These are phyloP conservation scores for Buddleja alternifolia DNA, from an alignment of 257 asterid species.

Conservation along the genomic window DNA sequence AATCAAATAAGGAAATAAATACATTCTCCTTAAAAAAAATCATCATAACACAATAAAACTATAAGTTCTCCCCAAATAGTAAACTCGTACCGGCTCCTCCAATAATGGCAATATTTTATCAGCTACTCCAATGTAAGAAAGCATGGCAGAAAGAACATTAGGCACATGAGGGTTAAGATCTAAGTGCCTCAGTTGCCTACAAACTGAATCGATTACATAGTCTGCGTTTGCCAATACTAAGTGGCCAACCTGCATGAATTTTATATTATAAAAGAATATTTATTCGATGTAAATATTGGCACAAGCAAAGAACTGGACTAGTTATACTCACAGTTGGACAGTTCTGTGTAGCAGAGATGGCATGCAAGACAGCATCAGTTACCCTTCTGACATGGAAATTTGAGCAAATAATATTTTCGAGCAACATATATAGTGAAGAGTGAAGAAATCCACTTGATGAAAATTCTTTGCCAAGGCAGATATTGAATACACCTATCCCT, in stretches of 20 bases:
- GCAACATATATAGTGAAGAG: conserved; percentile 84
- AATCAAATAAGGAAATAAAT: conserved; percentile 13
- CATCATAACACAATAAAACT: conserved; percentile 20
- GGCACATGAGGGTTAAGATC: conserved; percentile 94
- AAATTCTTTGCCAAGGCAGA: conserved; percentile 74
- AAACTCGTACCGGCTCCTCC: conserved; percentile 91
- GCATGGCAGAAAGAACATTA: conserved; percentile 89
- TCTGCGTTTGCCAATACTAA: conserved; percentile 88
- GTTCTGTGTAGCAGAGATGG: conserved; percentile 64
- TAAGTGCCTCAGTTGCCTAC: conserved; percentile 88
- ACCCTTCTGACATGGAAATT: conserved; percentile 80
- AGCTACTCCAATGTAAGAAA: conserved; percentile 85
- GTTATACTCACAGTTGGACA: conserved; percentile 75
- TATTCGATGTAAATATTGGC: conserved; percentile 19
- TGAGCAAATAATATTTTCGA: conserved; percentile 87
- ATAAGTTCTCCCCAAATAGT: conserved; percentile 19
- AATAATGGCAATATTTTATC: conserved; percentile 85
- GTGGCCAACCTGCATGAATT: conserved; percentile 86
- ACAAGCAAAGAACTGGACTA: conserved; percentile 33
- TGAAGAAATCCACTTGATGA: conserved; percentile 93
- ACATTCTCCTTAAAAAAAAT: conserved; percentile 3
- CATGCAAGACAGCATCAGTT: conserved; percentile 72
- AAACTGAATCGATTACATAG: conserved; percentile 86
- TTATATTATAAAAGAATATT: conserved; percentile 14
- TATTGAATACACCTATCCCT: conserved; percentile 80